Evolutionary conservation across 306 rosid species (phyloP), one percentile per base, ranked within the genome.

Genomic region (Cucurbita pepo): DNA sequence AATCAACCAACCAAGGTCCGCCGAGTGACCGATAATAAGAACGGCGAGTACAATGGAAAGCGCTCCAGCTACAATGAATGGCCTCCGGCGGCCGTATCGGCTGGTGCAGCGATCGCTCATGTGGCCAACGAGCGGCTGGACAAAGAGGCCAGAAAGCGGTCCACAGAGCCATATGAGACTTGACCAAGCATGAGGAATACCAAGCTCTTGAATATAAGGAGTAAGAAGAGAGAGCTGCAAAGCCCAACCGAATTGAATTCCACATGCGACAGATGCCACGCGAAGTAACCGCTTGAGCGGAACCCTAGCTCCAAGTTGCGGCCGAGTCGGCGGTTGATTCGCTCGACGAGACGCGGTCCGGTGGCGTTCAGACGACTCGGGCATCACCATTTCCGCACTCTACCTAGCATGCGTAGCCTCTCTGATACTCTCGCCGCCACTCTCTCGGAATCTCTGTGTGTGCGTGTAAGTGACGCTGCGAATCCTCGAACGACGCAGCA

Each of bases 191-290:
- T 95, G 97, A 14, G 97, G 90, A 70, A 95, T 86, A 13, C 99
- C 99, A 13, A 94, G 91, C 86, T 94, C 96, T 79, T 94, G 99
- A 55, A 94, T 91, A 75, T 94, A 94, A 0, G 99, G 97, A 4
- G 95, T 94, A 54, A 91, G 74, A 18, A 94, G 90, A 50, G 97
- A 94, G 6, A 94, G 91, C 86, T 94, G 97, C 55, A 93, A 40
- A 48, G 98, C 98, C 98, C 98, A 93, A 8, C 98, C 98, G 69
- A 93, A 93, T 71, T 93, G 99, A 59, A 94, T 94, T 18, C 99
- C 99, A 11, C 92, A 79, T 10, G 97, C 96, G 5, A 94, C 89
- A 0, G 96, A 94, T 1, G 99, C 90, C 13, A 94, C 89, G 2
- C 86, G 83, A 11, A 94, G 81, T 37, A 94, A 36, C 67, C 63